These are phyloP conservation scores for Ustilago esculenta DNA, from an alignment of 1,284 basidiomycete species.

Conservation along the genomic window DNA sequence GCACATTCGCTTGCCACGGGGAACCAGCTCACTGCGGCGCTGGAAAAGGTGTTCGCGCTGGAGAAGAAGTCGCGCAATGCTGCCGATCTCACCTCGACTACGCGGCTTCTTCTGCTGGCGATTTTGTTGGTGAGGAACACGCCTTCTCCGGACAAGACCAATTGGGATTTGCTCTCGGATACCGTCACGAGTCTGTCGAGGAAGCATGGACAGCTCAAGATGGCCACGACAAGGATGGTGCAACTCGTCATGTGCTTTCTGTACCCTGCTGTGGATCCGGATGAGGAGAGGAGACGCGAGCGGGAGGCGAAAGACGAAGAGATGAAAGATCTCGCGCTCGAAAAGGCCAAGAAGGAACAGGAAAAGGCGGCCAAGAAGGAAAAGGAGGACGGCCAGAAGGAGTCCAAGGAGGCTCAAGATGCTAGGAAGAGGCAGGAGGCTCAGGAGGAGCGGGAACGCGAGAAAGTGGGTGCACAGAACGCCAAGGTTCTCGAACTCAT, in stretches of 20 bases:
- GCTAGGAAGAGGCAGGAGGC: conserved; percentile 26
- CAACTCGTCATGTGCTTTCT: conserved; percentile 64
- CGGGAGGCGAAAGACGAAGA: conserved; percentile 43
- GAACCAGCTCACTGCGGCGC: conserved; percentile 81
- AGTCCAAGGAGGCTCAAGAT: conserved; percentile 38
- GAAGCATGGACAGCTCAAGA: conserved; percentile 97
- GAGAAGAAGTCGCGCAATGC: conserved; percentile 99
- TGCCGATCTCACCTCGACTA: conserved; percentile 89
- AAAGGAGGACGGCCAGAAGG: conserved; percentile 42
- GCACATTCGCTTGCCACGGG: conserved; percentile 70
- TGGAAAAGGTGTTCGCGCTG: conserved; percentile 87
- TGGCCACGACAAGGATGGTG: conserved; percentile 86
- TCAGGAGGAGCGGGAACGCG: conserved; percentile 49
- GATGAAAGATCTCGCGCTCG: conserved; percentile 37
- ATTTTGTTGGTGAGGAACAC: conserved; percentile 69
- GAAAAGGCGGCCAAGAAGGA: conserved; percentile 34
- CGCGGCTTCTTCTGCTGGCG: conserved; percentile 79
- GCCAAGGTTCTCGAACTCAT: conserved; percentile 54
- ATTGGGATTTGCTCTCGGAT: conserved; percentile 54
- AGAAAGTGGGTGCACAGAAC: conserved; percentile 58
- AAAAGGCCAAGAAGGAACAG: conserved; percentile 39
- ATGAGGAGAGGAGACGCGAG: conserved; percentile 71
- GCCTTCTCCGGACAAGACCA: conserved; percentile 38
- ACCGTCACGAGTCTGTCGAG: conserved; percentile 72
- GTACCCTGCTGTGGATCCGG: conserved; percentile 60